Evolutionary conservation across 2,329 filamentous ascomycete species (phyloP), one percentile per base, ranked within the genome.

Genomic region (Bipolaris bicolor): DNA sequence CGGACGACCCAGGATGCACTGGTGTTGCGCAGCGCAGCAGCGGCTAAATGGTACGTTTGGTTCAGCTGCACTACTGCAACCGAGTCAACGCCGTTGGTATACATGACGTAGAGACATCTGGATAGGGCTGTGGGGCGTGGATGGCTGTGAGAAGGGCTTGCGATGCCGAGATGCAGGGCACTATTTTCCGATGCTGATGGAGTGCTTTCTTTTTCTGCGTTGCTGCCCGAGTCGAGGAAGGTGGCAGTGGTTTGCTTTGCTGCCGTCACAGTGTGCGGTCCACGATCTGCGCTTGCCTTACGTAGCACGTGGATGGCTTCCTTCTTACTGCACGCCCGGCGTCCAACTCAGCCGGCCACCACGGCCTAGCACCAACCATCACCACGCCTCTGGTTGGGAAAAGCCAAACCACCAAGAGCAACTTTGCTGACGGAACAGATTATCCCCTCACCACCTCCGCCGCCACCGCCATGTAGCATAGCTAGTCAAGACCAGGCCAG

Each of bases 11-110:
- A 29, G 46, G 29, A 29, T 45, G 16, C 18, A 15, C 15, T 50
- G 33, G 43, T 57, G 54, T 57, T 47, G 54, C 41, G 43, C 49
- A 41, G 41, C 41, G 43, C 43, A 18, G 52, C 43, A 52, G 43
- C 49, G 54, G 54, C 54, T 29, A 37, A 37, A 29, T 41, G 31
- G 34, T 16, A 16, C 37, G 36, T 29, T 22, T 9, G 26, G 41
- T 46, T 36, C 37, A 52, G 33, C 39, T 41, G 9, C 49, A 29
- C 49, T 53, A 57, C 49, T 57, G 43, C 49, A 40, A 40, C 54
- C 54, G 54, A 56, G 46, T 49, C 37, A 44, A 41, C 29, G 43
- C 43, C 22, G 49, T 48, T 53, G 26, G 31, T 13, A 26, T 52
- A 50, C 37, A 57, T 57, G 54, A 57, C 54, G 54, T 57, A 29